These are phyloP conservation scores for Lepiota brunneoincarnata DNA, from an alignment of 768 basidiomycete species.

Conservation along the genomic window DNA sequence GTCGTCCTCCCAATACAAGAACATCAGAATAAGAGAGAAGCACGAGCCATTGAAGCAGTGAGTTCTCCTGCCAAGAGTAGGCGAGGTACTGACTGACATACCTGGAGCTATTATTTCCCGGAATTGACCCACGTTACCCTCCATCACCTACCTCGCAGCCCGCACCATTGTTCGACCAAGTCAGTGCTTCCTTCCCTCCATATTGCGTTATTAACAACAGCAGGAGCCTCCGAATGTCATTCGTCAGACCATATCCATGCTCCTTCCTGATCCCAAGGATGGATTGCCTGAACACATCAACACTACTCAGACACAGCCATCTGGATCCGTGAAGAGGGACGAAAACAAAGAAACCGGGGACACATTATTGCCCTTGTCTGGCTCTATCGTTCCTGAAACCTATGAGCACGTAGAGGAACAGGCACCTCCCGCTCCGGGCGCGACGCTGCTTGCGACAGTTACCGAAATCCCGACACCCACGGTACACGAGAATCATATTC, in stretches of 20 bases:
- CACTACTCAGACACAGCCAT: no score
- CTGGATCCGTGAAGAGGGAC: background rate
- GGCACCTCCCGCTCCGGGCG: background rate
- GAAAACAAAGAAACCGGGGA: conserved; percentile 14
- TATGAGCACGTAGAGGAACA: conserved; percentile 23
- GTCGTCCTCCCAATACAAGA: background rate
- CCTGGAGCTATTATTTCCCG: background rate
- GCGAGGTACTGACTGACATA: background rate
- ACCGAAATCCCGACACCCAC: background rate
- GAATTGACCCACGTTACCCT: background rate
- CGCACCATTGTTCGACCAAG: background rate
- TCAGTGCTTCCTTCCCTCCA: background rate
- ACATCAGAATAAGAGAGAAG: background rate
- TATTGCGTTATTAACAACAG: background rate
- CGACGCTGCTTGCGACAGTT: background rate
- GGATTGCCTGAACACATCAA: background rate
- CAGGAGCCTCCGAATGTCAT: background rate
- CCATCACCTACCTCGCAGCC: background rate
- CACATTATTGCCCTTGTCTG: conserved; percentile 23
- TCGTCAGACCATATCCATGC: background rate
- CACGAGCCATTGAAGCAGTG: background rate
- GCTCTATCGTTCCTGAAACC: conserved; percentile 21
- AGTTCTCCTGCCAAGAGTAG: background rate
- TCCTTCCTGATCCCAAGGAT: background rate
- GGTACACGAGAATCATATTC: background rate